Evolutionary conservation across 2,329 filamentous ascomycete genomes (phyloP), one percentile per base, ranked within the genome.

Genomic region (Gyromitra esculenta): DNA sequence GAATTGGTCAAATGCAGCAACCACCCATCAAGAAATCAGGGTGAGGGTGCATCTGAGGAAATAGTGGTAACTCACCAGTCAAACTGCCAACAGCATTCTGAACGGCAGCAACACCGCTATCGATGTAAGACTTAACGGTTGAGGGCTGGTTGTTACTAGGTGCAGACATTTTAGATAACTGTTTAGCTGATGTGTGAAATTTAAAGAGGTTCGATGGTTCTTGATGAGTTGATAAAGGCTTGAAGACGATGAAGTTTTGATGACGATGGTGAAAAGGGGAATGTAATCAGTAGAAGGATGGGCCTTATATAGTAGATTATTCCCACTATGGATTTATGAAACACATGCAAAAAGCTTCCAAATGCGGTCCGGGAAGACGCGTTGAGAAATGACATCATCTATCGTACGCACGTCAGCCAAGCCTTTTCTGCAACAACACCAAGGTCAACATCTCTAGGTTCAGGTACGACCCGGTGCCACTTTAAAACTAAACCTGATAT

Each of bases 51-150:
- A 52, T 54, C 13, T 18, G 52, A 43, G 11, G 35, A 60, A 41
- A 39, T 39, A 43, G 45, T 65, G 9, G 11, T 15, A 64, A 72
- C 81, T 66, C 83, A 88, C 87, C 94, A 8, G 92, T 94, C 72
- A 97, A 77, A 77, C 86, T 88, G 79, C 93, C 92, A 64, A 96
- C 81, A 64, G 87, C 89, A 78, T 87, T 91, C 85, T 97, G 93
- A 67, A 90, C 88, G 70, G 90, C 86, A 80, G 92, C 92, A 48
- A 89, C 87, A 81, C 91, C 92, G 13, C 88, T 88, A 87, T 94
- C 91, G 81, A 92, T 82, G 85, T 90, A 91, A 73, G 92, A 91
- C 87, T 95, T 89, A 82, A 94, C 87, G 79, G 94, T 96, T 78
- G 93, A 96, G 80, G 91, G 77, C 39, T 80, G 79, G 41, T 57